phyloP scores from a whole-genome alignment of 1,139 yeast genomes.

The Taphrina pruni region DNA sequence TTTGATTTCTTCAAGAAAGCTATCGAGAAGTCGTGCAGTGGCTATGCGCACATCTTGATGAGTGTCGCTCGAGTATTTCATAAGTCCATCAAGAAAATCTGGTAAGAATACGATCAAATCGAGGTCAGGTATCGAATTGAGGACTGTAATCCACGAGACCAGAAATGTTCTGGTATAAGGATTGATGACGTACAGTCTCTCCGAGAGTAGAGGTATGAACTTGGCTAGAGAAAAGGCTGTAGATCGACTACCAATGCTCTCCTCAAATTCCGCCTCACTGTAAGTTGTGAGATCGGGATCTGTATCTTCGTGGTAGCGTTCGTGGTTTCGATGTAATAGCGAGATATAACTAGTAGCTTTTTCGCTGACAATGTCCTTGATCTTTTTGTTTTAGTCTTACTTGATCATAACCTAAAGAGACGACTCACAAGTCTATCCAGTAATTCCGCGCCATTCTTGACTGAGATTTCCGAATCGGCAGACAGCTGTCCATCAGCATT shows the following conservation, averaged over 20 bases:
- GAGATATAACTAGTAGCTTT: slow-evolving; percentile 90
- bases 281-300: neutral
- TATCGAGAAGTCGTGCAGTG: slow-evolving; percentile 76
- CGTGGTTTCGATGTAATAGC: slow-evolving; percentile 16
- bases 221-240: slow-evolving; percentile 84
- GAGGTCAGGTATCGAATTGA: slow-evolving; percentile 90
- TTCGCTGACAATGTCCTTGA: slow-evolving; percentile 91
- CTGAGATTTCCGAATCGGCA: slow-evolving; percentile 89
- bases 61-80: slow-evolving; percentile 79
- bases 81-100: slow-evolving; percentile 82
- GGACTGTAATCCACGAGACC: slow-evolving; percentile 88
- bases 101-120: slow-evolving; percentile 88
- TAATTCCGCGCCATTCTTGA: slow-evolving; percentile 93
- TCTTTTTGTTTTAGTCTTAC: neutral
- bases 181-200: slow-evolving; percentile 87
- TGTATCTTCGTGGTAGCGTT: slow-evolving; percentile 3
- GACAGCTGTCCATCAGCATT: slow-evolving; percentile 58
- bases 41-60: slow-evolving; percentile 88
- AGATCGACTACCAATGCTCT: slow-evolving; percentile 28
- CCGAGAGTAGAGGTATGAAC: slow-evolving; percentile 87
- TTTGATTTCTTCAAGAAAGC: slow-evolving; percentile 78
- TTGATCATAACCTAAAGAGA: neutral
- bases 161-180: slow-evolving; percentile 85
- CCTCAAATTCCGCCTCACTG: neutral
- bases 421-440: slow-evolving; percentile 72